Conservation (phyloP, 148 eudicot genomes). For the Rhododendron henanense region DNA sequence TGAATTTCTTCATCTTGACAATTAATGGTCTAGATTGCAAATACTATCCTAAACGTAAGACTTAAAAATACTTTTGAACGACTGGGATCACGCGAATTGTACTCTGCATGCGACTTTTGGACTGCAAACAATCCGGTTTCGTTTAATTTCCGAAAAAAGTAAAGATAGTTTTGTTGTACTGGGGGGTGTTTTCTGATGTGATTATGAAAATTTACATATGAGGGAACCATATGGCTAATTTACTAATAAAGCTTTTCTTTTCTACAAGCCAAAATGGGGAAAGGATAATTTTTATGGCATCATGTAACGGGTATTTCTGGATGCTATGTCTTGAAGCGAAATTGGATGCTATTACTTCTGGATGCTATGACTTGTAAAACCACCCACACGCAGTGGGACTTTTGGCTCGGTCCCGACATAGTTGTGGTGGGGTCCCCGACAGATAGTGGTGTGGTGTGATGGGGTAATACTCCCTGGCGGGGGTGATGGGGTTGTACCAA, state of each 20-base stretch:
- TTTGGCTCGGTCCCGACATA: neutral
- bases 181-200: too few relatives aligned
- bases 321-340: neutral
- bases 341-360: neutral
- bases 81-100: neutral
- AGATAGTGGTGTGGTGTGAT: too few relatives aligned
- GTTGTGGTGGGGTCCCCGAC: neutral
- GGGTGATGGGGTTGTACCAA: too few relatives aligned
- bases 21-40: too few relatives aligned
- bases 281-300: neutral
- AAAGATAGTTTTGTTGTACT: too few relatives aligned
- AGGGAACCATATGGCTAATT: neutral
- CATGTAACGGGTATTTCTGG: neutral
- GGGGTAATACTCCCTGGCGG: too few relatives aligned
- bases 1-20: neutral
- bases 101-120: too few relatives aligned
- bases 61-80: neutral
- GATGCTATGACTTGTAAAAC: neutral
- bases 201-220: neutral
- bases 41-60: too few relatives aligned
- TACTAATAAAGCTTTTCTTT: neutral
- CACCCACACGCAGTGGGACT: neutral
- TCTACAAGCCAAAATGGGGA: neutral
- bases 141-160: too few relatives aligned
- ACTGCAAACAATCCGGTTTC: too few relatives aligned